Percentiles rank a stretch among this genome's conserved stretches.
Evolutionary conservation across 2,329 filamentous ascomycete genomes (phyloP).

Genomic region (Dothiorella sarmentorum): DNA sequence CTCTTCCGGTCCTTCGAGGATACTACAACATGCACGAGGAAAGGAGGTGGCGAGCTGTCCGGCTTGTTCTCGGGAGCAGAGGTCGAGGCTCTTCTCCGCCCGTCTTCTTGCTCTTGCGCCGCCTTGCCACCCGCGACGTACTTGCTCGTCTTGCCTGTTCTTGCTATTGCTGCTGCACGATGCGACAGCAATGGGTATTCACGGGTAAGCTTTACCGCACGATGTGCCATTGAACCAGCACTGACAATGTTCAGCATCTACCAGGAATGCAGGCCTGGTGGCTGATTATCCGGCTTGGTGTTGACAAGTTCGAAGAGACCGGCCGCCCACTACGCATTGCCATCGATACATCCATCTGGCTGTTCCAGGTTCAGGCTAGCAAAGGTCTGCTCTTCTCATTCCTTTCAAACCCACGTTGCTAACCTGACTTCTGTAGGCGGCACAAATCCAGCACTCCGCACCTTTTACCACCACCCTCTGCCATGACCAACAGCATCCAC

Average conservation of each 20-base stretch:
- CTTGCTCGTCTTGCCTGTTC: neutral
- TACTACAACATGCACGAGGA: no score
- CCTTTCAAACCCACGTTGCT: neutral
- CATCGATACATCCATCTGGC: conserved; percentile 95
- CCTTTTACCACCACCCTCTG: conserved; percentile 86
- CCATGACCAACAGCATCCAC: no score
- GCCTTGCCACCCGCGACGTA: neutral
- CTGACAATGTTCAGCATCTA: conserved; percentile 64
- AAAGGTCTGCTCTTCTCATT: conserved; percentile 51
- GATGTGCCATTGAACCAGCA: neutral
- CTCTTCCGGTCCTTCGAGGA: no score
- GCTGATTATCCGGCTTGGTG: conserved; percentile 74
- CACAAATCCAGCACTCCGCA: conserved; percentile 83
- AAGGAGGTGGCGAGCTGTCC: no score
- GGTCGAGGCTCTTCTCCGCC: no score
- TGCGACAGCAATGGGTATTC: conserved; percentile 36
- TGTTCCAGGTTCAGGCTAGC: conserved; percentile 86
- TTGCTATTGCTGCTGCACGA: neutral
- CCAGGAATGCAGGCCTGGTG: conserved; percentile 78
- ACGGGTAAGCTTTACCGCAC: conserved; percentile 29
- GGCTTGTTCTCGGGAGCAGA: no score
- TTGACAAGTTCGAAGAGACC: conserved; percentile 69
- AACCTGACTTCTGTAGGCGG: conserved; percentile 54
- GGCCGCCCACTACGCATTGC: conserved; percentile 77
- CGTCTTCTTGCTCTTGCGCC: neutral